phyloP scores from a whole-genome alignment of 148 eudicot genomes.

The Rhododendron williamsianum region DNA sequence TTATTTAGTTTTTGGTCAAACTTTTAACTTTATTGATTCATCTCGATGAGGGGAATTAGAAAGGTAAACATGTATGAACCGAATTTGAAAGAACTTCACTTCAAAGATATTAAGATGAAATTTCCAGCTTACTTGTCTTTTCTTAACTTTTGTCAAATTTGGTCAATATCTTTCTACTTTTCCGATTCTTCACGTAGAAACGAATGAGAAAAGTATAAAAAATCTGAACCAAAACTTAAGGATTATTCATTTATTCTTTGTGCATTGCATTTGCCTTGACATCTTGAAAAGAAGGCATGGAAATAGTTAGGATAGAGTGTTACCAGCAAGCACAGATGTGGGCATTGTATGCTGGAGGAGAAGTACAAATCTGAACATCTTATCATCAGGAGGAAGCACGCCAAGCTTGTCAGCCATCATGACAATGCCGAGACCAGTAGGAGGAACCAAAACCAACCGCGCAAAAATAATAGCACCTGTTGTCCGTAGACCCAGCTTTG shows the following conservation, averaged over 20 bases:
- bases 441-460: constrained; percentile 77
- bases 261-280: background rate
- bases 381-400: constrained; percentile 80
- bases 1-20: background rate
- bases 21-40: background rate
- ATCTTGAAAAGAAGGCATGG: background rate
- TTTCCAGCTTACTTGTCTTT: background rate
- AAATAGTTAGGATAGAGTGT: background rate
- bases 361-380: constrained; percentile 94
- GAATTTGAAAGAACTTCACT: background rate
- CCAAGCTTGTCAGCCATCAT: constrained; percentile 88
- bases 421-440: constrained; percentile 88
- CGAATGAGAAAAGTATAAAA: background rate
- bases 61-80: background rate
- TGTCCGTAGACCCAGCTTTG: constrained; percentile 81
- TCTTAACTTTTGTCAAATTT: background rate
- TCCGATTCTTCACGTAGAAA: background rate
- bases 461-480: constrained; percentile 78
- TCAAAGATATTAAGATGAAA: background rate
- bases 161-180: background rate
- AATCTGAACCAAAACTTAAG: background rate
- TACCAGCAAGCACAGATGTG: constrained; percentile 96
- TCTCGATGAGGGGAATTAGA: background rate
- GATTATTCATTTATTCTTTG: background rate
- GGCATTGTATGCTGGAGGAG: constrained; percentile 98